A percentile compares a stretch with the other conserved stretches of the same genome.
Conservation (phyloP, 2,329 filamentous ascomycete species). For the Penicillium concentricum region DNA sequence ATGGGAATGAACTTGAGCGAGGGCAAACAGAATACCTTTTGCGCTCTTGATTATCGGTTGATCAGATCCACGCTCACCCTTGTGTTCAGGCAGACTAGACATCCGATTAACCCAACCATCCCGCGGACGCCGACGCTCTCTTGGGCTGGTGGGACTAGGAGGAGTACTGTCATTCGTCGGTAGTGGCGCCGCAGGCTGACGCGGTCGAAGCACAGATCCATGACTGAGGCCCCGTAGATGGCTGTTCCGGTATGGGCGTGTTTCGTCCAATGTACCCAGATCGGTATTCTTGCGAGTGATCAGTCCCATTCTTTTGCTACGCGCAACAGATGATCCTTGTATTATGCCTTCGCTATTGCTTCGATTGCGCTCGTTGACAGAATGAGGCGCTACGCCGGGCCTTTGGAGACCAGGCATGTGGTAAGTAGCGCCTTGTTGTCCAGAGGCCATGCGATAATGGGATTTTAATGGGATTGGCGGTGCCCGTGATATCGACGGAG, state of each 20-base stretch:
- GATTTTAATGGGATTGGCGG: slow-evolving; percentile 79
- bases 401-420: slow-evolving; percentile 56
- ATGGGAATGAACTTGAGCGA: slow-evolving; percentile 53
- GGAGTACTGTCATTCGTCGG: slow-evolving; percentile 39
- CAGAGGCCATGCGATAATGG: slow-evolving; percentile 65
- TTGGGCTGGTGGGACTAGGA: slow-evolving; percentile 46
- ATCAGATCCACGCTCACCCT: slow-evolving; percentile 46
- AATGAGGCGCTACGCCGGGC: slow-evolving; percentile 69
- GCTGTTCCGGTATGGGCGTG: slow-evolving; percentile 51
- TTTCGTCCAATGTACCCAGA: slow-evolving; percentile 54
- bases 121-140: slow-evolving; percentile 41
- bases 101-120: slow-evolving; percentile 51
- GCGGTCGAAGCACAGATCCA: slow-evolving; percentile 50
- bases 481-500: slow-evolving; percentile 63
- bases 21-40: slow-evolving; percentile 55
- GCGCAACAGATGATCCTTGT: slow-evolving; percentile 46
- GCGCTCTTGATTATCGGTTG: slow-evolving; percentile 56
- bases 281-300: slow-evolving; percentile 58
- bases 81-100: slow-evolving; percentile 58
- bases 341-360: slow-evolving; percentile 63
- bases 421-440: slow-evolving; percentile 36
- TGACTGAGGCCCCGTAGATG: slow-evolving; percentile 60
- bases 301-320: slow-evolving; percentile 61
- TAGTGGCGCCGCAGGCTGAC: slow-evolving; percentile 29
- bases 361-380: slow-evolving; percentile 60